Conservation (phyloP, 495 filamentous ascomycete species). For the Neurospora sp. region DNA sequence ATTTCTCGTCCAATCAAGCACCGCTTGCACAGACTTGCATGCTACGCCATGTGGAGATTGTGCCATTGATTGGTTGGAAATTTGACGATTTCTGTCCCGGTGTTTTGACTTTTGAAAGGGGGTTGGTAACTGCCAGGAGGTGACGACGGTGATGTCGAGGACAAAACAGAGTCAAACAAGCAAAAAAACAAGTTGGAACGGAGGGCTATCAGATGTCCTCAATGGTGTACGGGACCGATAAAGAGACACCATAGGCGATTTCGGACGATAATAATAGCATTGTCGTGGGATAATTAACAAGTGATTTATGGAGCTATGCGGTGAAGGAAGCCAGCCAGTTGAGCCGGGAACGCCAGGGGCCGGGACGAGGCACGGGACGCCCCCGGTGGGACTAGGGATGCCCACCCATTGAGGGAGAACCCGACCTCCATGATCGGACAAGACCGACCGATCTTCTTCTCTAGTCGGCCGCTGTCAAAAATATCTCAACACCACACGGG, state of each 20-base stretch:
- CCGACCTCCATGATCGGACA: neutral
- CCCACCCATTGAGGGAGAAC: neutral
- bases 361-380: neutral
- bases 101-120: neutral
- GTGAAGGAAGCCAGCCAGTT: neutral
- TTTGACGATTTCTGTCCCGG: neutral
- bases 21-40: neutral
- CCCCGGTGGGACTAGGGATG: neutral
- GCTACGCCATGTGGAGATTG: neutral
- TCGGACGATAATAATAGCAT: neutral
- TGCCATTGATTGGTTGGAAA: neutral
- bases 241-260: neutral
- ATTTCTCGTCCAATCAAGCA: neutral
- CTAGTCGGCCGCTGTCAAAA: neutral
- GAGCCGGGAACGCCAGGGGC: neutral
- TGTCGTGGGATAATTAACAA: neutral
- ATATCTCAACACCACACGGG: neutral
- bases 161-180: neutral
- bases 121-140: neutral
- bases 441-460: neutral
- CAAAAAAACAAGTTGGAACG: neutral
- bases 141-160: neutral
- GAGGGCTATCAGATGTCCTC: neutral
- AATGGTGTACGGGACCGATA: neutral
- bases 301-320: neutral